Conservation (phyloP, 2,329 filamentous ascomycete genomes). For the Amauroascus niger region DNA sequence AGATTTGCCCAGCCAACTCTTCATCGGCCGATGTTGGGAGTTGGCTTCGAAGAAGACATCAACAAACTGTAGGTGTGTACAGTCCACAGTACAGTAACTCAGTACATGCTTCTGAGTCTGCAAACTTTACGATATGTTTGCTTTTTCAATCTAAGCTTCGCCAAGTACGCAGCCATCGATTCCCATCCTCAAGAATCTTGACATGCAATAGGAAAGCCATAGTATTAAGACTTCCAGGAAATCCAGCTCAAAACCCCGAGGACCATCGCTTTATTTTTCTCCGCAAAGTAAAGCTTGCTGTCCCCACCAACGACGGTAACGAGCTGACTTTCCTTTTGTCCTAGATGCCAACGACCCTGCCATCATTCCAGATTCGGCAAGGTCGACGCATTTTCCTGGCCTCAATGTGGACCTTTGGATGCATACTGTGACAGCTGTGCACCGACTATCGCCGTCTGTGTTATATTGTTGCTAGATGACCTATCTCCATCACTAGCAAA, state of each 20-base stretch:
- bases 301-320: not conserved
- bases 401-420: not conserved
- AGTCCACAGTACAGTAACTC: no score
- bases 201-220: not conserved
- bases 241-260: not conserved
- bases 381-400: not conserved
- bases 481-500: not conserved
- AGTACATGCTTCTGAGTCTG: not conserved
- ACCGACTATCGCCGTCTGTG: not conserved
- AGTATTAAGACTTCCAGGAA: no score
- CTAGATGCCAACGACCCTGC: not conserved
- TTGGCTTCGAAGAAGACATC: no score
- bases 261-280: no score
- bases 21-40: no score
- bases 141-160: conserved; percentile 2
- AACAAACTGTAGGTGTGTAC: not conserved
- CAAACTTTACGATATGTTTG: not conserved
- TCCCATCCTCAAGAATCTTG: not conserved
- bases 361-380: not conserved
- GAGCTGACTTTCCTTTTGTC: not conserved
- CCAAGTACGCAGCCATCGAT: not conserved
- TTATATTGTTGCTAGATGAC: not conserved
- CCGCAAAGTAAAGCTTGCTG: not conserved
- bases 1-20: no score
- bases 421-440: not conserved